phyloP scores from a whole-genome alignment of 1,139 yeast species.

The Zygosaccharomyces pseudobailii region DNA sequence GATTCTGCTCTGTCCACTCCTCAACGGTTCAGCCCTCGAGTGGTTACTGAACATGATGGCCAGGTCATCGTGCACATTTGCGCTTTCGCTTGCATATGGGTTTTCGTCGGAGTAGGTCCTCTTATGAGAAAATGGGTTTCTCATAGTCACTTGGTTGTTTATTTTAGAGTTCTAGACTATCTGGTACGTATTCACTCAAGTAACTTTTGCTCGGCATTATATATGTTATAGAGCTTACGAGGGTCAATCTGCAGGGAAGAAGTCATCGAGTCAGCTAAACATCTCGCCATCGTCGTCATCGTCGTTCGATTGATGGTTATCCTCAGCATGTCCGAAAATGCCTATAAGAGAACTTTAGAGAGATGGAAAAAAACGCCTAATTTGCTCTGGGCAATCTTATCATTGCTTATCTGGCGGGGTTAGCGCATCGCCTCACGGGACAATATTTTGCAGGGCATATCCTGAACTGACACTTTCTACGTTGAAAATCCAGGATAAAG shows the following conservation, averaged over 20 bases:
- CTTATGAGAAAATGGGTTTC: too few relatives aligned
- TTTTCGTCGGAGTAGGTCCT: neutral
- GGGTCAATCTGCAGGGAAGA: neutral
- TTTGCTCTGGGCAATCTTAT: neutral
- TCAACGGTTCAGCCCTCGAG: constrained; percentile 2
- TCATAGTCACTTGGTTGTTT: neutral
- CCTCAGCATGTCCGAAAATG: neutral
- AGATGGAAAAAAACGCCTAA: neutral
- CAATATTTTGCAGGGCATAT: neutral
- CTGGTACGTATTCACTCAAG: too few relatives aligned
- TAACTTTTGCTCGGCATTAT: neutral
- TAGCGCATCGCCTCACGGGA: neutral
- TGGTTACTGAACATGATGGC: constrained; percentile 13
- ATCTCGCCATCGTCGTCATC: neutral
- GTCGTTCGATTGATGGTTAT: neutral
- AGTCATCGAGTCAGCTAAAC: neutral
- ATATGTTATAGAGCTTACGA: neutral
- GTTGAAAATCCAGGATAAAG: neutral
- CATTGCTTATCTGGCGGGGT: neutral
- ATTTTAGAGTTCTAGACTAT: too few relatives aligned
- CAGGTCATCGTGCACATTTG: constrained; percentile 6
- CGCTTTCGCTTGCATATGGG: neutral
- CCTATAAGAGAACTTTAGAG: neutral
- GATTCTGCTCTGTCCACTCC: constrained; percentile 1
- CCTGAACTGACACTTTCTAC: neutral